Evolutionary conservation across 768 basidiomycete species (phyloP).

Genomic region (Suillus subluteus): DNA sequence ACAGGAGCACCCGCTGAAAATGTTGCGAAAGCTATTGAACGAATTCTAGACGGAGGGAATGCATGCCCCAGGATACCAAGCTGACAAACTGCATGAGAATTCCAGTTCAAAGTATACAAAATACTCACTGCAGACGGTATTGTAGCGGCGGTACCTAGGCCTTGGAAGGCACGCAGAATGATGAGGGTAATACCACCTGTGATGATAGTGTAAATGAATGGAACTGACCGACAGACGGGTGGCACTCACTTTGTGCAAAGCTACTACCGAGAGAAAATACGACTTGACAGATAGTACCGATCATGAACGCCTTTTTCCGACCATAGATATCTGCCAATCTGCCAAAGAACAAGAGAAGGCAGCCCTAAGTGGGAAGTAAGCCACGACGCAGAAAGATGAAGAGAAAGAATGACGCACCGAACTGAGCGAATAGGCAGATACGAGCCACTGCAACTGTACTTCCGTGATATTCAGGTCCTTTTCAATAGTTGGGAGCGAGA

Average conservation of each 20-base stretch:
- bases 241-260: conserved; percentile 53
- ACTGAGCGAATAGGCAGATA: conserved; percentile 68
- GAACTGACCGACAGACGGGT: neutral
- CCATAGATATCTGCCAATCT: conserved; percentile 81
- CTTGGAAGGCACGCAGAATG: conserved; percentile 77
- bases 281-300: conserved; percentile 57
- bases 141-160: conserved; percentile 74
- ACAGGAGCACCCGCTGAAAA: conserved; percentile 87
- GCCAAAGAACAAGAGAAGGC: conserved; percentile 76
- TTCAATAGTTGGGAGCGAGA: conserved; percentile 56
- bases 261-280: conserved; percentile 66
- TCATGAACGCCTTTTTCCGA: conserved; percentile 67
- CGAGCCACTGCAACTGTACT: conserved; percentile 64
- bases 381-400: neutral
- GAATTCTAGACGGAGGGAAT: conserved; percentile 68
- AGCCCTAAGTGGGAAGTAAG: conserved; percentile 53
- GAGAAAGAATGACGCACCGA: conserved; percentile 46
- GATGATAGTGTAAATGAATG: neutral
- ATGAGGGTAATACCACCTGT: conserved; percentile 63
- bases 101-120: neutral
- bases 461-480: conserved; percentile 51
- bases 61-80: conserved; percentile 81
- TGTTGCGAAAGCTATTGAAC: conserved; percentile 79
- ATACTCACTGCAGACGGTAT: conserved; percentile 68
- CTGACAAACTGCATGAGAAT: conserved; percentile 34